These are phyloP conservation scores for Aspergillus novofumigatus DNA, from an alignment of 2,329 filamentous ascomycete species.

Conservation along the genomic window DNA sequence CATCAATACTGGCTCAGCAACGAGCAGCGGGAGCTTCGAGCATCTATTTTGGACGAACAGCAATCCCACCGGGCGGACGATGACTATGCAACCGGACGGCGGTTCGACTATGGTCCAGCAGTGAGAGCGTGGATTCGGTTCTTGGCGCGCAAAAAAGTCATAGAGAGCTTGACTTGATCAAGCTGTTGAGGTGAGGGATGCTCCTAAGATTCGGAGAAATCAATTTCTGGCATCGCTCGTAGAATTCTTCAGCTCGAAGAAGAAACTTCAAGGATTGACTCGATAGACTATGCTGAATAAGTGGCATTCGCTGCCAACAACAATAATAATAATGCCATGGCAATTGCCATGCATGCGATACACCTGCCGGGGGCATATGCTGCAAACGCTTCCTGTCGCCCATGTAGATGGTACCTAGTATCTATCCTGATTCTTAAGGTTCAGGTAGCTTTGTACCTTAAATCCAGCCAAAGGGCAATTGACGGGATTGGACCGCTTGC, in stretches of 20 bases:
- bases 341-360: not conserved
- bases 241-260: not conserved
- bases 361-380: not conserved
- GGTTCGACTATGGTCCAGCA: conserved; percentile 64
- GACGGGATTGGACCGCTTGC: not conserved
- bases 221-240: not conserved
- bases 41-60: conserved; percentile 38
- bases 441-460: not conserved
- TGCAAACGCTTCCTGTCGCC: not conserved
- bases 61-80: conserved; percentile 37
- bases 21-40: conserved; percentile 30
- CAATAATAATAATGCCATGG: not conserved
- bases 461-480: not conserved
- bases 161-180: conserved; percentile 37
- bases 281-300: not conserved
- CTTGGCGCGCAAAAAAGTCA: conserved; percentile 62
- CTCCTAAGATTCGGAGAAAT: not conserved
- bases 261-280: not conserved
- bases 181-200: not conserved
- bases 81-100: conserved; percentile 37
- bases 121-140: conserved; percentile 66
- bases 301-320: not conserved
- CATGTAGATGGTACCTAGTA: too few species aligned
- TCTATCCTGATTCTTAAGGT: too few species aligned
- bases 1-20: conserved; percentile 24